Conservation (phyloP, 805 yeast species). For the Saturnispora bothae region DNA sequence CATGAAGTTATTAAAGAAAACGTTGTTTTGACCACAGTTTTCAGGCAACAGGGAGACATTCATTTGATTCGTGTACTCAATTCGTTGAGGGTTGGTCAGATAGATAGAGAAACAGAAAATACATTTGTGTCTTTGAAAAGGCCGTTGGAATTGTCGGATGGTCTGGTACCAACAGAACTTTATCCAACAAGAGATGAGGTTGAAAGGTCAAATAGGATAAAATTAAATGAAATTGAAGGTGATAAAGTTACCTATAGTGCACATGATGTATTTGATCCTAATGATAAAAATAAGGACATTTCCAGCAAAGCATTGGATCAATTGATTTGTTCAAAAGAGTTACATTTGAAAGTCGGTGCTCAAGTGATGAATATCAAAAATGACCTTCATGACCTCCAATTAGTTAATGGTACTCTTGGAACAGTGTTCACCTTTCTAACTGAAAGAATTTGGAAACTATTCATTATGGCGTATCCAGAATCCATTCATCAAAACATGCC, state of each 20-base stretch:
- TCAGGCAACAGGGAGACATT: slow-evolving; percentile 74
- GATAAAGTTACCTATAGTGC: slow-evolving; percentile 34
- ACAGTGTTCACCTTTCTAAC: slow-evolving; percentile 48
- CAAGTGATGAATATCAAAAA: slow-evolving; percentile 94
- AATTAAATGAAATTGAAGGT: slow-evolving; percentile 43
- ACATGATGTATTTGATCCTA: too few relatives aligned
- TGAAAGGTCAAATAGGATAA: slow-evolving; percentile 53
- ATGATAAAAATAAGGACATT: slow-evolving; percentile 32
- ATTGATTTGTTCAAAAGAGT: slow-evolving; percentile 58
- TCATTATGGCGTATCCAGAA: slow-evolving; percentile 9
- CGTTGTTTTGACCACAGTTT: slow-evolving; percentile 64
- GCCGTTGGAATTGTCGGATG: slow-evolving; percentile 50
- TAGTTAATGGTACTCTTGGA: slow-evolving; percentile 92
- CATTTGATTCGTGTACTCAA: slow-evolving; percentile 72
- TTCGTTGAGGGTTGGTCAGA: slow-evolving; percentile 65
- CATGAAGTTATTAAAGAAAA: slow-evolving; percentile 48
- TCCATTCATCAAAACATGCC: slow-evolving; percentile 5
- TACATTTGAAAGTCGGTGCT: slow-evolving; percentile 70
- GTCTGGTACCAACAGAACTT: slow-evolving; percentile 79
- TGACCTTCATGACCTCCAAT: slow-evolving; percentile 41
- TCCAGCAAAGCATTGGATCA: slow-evolving; percentile 23
- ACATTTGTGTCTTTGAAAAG: slow-evolving; percentile 48
- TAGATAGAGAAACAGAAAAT: slow-evolving; percentile 37
- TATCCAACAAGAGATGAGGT: slow-evolving; percentile 85
- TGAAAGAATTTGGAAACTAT: slow-evolving; percentile 21